Conservation (phyloP, 1,284 basidiomycete species). For the Cyathus pygmaeus region DNA sequence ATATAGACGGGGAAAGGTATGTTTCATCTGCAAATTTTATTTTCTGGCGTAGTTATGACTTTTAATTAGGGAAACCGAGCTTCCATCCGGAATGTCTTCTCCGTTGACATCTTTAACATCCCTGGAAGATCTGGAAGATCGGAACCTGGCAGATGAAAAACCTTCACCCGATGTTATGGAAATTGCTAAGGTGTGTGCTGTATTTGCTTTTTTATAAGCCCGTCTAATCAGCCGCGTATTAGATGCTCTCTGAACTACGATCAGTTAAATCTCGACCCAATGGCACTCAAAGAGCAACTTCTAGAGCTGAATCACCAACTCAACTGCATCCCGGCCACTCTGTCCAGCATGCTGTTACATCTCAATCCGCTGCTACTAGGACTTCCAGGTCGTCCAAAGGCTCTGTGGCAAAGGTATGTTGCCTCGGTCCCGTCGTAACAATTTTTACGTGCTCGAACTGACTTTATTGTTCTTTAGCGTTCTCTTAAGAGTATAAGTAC, state of each 20-base stretch:
- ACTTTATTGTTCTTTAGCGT: neutral
- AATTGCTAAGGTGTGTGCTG: constrained; percentile 53
- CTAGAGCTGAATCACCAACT: neutral
- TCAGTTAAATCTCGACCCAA: constrained; percentile 13
- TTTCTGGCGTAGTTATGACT: neutral
- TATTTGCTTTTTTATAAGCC: neutral
- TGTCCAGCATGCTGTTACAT: neutral
- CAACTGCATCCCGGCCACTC: neutral
- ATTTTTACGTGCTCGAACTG: neutral
- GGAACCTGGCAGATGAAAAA: constrained; percentile 28
- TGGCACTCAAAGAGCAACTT: neutral
- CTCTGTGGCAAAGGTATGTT: neutral
- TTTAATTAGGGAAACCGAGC: constrained; percentile 48
- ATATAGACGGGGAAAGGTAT: constrained; percentile 54
- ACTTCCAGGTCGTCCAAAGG: too few relatives aligned
- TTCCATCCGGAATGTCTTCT: constrained; percentile 66
- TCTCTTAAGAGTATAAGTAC: neutral
- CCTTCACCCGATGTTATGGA: constrained; percentile 37
- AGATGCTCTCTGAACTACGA: constrained; percentile 50
- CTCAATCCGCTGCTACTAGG: too few relatives aligned
- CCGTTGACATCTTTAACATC: constrained; percentile 81
- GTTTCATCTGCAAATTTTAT: constrained; percentile 17
- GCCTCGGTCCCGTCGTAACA: neutral
- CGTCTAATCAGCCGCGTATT: neutral
- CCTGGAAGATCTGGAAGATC: constrained; percentile 68